Percentiles rank a stretch among this genome's conserved stretches.
Conservation (phyloP, 108 stramenopile genomes). For the Aurantiochytrium sp. region DNA sequence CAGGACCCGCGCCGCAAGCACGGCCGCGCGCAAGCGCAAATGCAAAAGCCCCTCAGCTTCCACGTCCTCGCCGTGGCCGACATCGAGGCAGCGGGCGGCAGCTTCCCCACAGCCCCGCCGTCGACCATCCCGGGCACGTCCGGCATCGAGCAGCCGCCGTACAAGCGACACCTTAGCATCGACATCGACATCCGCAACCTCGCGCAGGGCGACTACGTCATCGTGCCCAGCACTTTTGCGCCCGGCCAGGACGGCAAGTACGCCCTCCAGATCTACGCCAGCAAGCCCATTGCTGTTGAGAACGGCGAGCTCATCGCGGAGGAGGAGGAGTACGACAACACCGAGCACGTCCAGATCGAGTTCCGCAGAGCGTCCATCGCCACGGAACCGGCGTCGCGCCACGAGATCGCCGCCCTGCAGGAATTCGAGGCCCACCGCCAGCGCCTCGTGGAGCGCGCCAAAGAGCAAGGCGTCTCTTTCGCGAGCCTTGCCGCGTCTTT, state of each 20-base stretch:
- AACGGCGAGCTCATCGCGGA: conserved; percentile 5
- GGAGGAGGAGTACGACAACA: background rate
- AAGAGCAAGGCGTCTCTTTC: background rate
- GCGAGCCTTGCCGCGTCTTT: background rate
- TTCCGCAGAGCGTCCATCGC: background rate
- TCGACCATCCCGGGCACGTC: background rate
- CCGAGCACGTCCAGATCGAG: background rate
- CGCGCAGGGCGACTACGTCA: background rate
- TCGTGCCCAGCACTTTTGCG: background rate
- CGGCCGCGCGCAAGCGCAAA: background rate
- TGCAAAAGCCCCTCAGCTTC: background rate
- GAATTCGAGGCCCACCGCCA: no score
- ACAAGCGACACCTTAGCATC: background rate
- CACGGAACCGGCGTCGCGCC: background rate
- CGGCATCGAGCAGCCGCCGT: background rate
- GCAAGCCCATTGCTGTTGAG: background rate
- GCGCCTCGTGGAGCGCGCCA: no score
- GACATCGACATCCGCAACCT: background rate
- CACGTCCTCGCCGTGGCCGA: background rate
- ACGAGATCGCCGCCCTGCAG: background rate
- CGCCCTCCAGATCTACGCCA: background rate
- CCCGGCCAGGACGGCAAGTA: background rate
- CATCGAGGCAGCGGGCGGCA: no score
- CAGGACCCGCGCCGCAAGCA: background rate
- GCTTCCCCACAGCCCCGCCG: no score